These are phyloP conservation scores for Kingdonia uniflora DNA, from an alignment of 164 flowering plant genomes.

Conservation along the genomic window DNA sequence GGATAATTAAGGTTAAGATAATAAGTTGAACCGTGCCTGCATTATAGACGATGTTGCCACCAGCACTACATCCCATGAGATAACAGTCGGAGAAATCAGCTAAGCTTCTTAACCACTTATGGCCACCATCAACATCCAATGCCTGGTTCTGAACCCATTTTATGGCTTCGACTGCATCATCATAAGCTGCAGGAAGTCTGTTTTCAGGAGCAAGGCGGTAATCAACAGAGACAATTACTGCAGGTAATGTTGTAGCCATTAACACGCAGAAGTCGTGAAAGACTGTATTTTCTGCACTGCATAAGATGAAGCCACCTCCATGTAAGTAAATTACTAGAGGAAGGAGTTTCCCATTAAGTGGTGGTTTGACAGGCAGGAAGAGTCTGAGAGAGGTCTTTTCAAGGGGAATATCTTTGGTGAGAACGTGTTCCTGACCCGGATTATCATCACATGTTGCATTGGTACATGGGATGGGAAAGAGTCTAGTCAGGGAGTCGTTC, in stretches of 20 bases:
- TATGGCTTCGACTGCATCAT: slow-evolving; percentile 40
- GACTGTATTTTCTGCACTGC: slow-evolving; percentile 9
- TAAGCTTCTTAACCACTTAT: slow-evolving; percentile 38
- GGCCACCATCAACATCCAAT: slow-evolving; percentile 2
- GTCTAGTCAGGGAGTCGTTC: slow-evolving; percentile 11
- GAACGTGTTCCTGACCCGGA: not conserved
- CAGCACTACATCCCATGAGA: slow-evolving; percentile 61
- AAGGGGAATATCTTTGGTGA: slow-evolving; percentile 14
- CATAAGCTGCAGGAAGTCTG: slow-evolving; percentile 51
- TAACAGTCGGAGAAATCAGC: slow-evolving; percentile 43
- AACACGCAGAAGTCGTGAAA: slow-evolving; percentile 20
- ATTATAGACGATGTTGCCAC: slow-evolving; percentile 49
- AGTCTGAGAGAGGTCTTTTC: slow-evolving; percentile 28
- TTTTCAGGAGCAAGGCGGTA: slow-evolving; percentile 55
- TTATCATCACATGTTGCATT: not conserved
- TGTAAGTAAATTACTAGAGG: slow-evolving; percentile 38
- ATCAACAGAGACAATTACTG: slow-evolving; percentile 30
- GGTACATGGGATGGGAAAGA: not conserved
- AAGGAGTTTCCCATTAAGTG: slow-evolving; percentile 10
- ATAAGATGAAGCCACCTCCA: slow-evolving; percentile 42
- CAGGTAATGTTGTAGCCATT: slow-evolving; percentile 15
- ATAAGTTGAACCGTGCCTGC: too few species aligned
- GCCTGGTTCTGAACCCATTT: slow-evolving; percentile 16
- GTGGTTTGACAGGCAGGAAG: slow-evolving; percentile 19
- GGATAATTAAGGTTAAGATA: too few species aligned